These are phyloP conservation scores for Danielozyma ontarioensis DNA, from an alignment of 805 yeast genomes.

Conservation along the genomic window DNA sequence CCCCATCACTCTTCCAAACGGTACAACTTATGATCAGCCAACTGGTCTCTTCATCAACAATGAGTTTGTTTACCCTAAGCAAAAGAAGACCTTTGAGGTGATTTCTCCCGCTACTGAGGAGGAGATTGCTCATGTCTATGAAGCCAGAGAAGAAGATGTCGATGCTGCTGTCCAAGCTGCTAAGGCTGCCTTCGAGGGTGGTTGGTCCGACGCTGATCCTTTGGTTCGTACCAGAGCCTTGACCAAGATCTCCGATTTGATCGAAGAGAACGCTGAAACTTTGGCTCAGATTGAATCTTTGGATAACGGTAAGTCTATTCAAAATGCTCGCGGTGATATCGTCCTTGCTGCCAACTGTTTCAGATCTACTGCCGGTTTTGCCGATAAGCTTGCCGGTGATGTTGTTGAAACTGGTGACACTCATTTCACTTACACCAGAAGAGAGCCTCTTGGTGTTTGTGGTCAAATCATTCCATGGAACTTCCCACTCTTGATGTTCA, in stretches of 20 bases:
- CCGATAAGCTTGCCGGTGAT: conserved; percentile 80
- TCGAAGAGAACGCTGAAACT: conserved; percentile 66
- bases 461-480: conserved; percentile 98
- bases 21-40: conserved; percentile 69
- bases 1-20: conserved; percentile 63
- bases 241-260: conserved; percentile 67
- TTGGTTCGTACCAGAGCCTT: conserved; percentile 57
- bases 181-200: conserved; percentile 57
- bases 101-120: conserved; percentile 69
- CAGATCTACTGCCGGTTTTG: conserved; percentile 87
- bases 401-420: conserved; percentile 67
- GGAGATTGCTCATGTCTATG: conserved; percentile 61
- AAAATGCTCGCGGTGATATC: conserved; percentile 71
- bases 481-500: conserved; percentile 89
- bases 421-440: conserved; percentile 73
- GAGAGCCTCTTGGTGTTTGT: conserved; percentile 92
- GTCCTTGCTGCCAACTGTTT: conserved; percentile 62
- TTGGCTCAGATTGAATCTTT: conserved; percentile 78
- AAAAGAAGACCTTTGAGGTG: conserved; percentile 56
- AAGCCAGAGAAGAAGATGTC: conserved; percentile 74
- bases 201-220: conserved; percentile 72
- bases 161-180: conserved; percentile 87
- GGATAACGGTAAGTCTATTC: conserved; percentile 83
- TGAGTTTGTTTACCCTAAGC: conserved; percentile 61
- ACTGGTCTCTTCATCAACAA: conserved; percentile 87